phyloP scores from a whole-genome alignment of 345 rosid genomes.

The Acer negundo region DNA sequence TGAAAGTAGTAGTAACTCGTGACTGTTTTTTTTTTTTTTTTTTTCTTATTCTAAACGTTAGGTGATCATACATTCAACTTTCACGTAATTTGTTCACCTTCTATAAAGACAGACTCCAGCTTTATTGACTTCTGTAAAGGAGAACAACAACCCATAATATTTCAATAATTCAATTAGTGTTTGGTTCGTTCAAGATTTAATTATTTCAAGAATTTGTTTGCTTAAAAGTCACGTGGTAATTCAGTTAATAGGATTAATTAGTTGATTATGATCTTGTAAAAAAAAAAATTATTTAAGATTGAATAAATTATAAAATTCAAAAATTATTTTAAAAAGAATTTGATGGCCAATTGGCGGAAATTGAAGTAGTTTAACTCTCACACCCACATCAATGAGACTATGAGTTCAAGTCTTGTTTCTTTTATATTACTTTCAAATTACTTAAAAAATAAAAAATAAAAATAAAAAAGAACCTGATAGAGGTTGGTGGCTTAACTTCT shows the following conservation, averaged over 20 bases:
- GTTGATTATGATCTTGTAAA: not conserved
- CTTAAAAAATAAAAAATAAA: too few relatives aligned
- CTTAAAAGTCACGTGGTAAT: not conserved
- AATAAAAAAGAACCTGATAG: too few relatives aligned
- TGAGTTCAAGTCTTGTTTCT: too few relatives aligned
- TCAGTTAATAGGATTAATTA: too few relatives aligned
- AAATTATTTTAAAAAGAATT: not conserved
- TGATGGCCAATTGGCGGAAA: not conserved
- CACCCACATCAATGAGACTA: too few relatives aligned
- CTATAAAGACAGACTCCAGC: not conserved
- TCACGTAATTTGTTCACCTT: not conserved
- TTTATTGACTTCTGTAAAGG: not conserved
- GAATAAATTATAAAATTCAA: too few relatives aligned
- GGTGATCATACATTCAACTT: not conserved
- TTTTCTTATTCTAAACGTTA: not conserved
- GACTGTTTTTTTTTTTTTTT: too few relatives aligned
- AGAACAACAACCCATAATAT: not conserved
- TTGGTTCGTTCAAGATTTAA: not conserved
- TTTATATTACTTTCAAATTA: too few relatives aligned
- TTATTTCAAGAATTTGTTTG: not conserved
- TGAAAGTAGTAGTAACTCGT: not conserved
- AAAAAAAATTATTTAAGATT: too few relatives aligned
- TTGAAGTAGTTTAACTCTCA: too few relatives aligned
- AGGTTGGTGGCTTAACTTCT: too few relatives aligned
- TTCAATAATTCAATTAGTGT: not conserved